Evolutionary conservation across 176 grass and related monocot species (phyloP).

Genomic region (Aegilops longissima): DNA sequence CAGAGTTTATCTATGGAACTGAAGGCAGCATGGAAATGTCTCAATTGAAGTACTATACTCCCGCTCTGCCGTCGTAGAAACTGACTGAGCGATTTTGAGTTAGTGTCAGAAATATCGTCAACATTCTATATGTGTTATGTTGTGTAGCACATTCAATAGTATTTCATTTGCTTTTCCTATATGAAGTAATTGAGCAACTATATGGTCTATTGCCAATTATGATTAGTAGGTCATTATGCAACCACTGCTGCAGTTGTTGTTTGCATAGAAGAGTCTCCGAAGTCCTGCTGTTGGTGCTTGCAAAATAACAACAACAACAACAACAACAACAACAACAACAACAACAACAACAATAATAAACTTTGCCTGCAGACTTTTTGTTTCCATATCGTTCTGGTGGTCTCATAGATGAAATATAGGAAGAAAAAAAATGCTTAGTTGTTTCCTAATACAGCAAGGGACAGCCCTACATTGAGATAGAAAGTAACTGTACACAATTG

Average conservation of each 20-base stretch:
- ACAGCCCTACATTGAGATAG: neutral
- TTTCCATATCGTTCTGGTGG: neutral
- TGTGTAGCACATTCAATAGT: neutral
- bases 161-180: neutral
- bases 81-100: neutral
- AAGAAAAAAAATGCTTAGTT: neutral
- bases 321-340: neutral
- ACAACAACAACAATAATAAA: too few species aligned
- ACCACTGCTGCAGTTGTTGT: neutral
- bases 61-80: neutral
- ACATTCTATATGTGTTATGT: neutral
- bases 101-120: neutral
- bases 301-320: neutral
- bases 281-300: neutral
- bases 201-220: neutral
- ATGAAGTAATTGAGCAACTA: conserved; percentile 12
- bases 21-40: neutral
- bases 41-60: neutral
- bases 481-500: neutral
- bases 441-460: neutral
- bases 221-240: neutral
- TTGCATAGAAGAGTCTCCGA: neutral
- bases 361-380: neutral
- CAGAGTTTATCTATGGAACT: neutral
- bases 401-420: neutral